These are phyloP conservation scores for Podospora appendiculata DNA, from an alignment of 495 filamentous ascomycete genomes.

Conservation along the genomic window DNA sequence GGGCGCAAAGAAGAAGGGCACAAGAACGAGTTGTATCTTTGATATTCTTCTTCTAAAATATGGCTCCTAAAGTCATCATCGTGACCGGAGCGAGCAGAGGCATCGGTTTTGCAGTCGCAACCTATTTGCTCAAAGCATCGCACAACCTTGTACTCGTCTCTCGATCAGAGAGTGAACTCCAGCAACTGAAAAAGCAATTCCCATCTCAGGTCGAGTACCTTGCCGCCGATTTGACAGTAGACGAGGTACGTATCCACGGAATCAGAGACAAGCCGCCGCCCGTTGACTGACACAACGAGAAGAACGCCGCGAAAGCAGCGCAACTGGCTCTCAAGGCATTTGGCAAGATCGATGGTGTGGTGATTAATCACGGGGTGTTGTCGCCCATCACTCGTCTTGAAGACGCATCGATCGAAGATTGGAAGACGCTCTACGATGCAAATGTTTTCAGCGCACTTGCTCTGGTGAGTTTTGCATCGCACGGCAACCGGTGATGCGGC, in stretches of 20 bases:
- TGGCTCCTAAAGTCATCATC: conserved; percentile 51
- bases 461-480: conserved; percentile 49
- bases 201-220: conserved; percentile 60
- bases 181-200: conserved; percentile 57
- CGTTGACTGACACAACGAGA: neutral
- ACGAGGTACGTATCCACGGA: conserved; percentile 32
- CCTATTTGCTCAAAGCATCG: conserved; percentile 57
- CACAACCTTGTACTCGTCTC: conserved; percentile 74
- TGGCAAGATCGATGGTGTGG: conserved; percentile 68
- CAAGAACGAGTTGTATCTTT: no score
- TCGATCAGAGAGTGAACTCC: conserved; percentile 57
- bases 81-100: conserved; percentile 68
- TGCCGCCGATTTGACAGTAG: conserved; percentile 67
- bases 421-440: conserved; percentile 68
- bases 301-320: conserved; percentile 52
- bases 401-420: conserved; percentile 57
- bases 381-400: conserved; percentile 68
- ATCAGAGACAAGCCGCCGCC: neutral
- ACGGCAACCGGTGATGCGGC: neutral
- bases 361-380: conserved; percentile 82
- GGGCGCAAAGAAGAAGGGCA: no score
- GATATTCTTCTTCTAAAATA: conserved; percentile 4
- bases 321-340: conserved; percentile 57
- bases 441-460: conserved; percentile 78
- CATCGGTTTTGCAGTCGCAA: conserved; percentile 72